A percentile compares a stretch with the other conserved stretches of the same genome.
phyloP scores from a whole-genome alignment of 257 asterid genomes.

The Nicotiana benthamiana region DNA sequence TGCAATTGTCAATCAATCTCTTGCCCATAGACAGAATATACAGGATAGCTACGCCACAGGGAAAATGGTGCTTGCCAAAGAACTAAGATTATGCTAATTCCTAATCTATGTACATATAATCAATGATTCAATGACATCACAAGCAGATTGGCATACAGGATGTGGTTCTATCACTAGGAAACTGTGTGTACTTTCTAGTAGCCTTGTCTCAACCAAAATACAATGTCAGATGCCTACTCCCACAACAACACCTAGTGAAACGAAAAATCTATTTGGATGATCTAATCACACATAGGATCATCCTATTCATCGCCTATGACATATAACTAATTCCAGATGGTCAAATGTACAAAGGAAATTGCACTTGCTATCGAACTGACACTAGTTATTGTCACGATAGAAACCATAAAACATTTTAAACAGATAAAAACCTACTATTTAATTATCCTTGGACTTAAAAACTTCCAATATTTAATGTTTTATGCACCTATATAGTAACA shows the following conservation, averaged over 20 bases:
- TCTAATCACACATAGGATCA: background rate
- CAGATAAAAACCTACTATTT: background rate
- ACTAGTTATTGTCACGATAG: background rate
- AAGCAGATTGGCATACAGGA: background rate
- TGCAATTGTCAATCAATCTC: background rate
- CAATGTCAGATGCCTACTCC: background rate
- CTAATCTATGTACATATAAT: background rate
- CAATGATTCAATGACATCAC: background rate
- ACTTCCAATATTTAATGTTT: background rate
- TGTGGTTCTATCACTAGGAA: background rate
- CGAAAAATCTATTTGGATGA: background rate
- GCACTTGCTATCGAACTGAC: background rate
- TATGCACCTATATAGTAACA: background rate
- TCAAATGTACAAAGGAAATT: background rate
- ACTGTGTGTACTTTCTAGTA: background rate
- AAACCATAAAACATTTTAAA: background rate
- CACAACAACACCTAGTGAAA: background rate
- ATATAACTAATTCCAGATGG: background rate
- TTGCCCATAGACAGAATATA: background rate
- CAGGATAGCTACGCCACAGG: background rate
- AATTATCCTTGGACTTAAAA: background rate
- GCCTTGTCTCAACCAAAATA: background rate
- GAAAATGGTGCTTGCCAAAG: background rate
- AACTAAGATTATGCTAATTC: background rate
- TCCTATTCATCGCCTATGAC: background rate